Percentiles rank a stretch among this genome's conserved stretches.
Evolutionary conservation across 305 asterid genomes (phyloP).

Genomic region (Fraxinus baroniana): DNA sequence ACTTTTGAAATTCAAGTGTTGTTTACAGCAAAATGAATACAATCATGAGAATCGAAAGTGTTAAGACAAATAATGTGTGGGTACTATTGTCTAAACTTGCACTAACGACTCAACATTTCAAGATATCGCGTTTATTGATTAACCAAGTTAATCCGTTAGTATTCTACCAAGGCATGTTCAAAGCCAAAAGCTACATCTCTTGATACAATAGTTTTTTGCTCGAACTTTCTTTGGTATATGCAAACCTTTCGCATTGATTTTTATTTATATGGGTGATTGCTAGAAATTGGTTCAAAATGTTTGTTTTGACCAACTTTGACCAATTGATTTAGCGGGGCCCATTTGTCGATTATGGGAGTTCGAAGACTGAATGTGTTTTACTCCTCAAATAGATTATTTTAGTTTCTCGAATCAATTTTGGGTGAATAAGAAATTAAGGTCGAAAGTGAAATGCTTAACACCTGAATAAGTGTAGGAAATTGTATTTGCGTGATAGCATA

Average conservation of each 20-base stretch:
- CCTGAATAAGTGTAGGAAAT: neutral
- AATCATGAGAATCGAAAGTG: neutral
- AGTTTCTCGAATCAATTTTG: neutral
- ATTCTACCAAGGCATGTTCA: neutral
- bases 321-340: neutral
- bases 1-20: neutral
- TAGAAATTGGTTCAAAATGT: neutral
- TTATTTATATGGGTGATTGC: neutral
- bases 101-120: neutral
- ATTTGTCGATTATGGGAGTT: neutral
- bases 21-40: neutral
- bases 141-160: neutral
- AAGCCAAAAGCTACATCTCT: neutral
- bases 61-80: neutral
- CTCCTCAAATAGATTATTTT: neutral
- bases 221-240: neutral
- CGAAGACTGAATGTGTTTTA: neutral
- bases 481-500: neutral
- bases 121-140: neutral
- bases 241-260: neutral
- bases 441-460: neutral
- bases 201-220: neutral
- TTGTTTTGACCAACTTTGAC: neutral
- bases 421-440: neutral
- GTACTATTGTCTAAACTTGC: neutral